Base-by-base conservation (phyloP, 345 rosid species). In the Linum usitatissimum region DNA sequence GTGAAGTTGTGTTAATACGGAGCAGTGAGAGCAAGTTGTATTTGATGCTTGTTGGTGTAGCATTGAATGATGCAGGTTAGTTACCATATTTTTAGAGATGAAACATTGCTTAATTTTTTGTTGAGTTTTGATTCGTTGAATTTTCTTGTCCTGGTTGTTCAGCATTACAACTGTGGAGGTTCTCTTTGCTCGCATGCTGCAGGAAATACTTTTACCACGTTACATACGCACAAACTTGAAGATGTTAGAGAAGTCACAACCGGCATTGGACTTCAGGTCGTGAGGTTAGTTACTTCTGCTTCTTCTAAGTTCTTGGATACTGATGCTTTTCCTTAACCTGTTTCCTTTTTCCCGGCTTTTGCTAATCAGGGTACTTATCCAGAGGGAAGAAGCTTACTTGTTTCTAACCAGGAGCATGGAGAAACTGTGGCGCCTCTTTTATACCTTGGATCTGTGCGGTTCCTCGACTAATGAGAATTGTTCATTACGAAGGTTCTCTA, bases 191-290 rank as follows among this genome's bases (percentile, higher is more conserved):
- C 67, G 45, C 64, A 30, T 67, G 23, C 70, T 79, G 72, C 85
- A 92, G 98, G 77, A 64, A 75, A 72, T 61, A 77, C 65, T 69
- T 65, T 87, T 68, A 88, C 84, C 74, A 76, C 87, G 70, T 78
- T 87, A 73, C 81, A 83, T 65, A 73, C 79, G 65, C 86, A 84
- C 77, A 79, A 62, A 64, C 71, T 81, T 64, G 88, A 80, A 64
- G 97, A 90, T 71, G 79, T 90, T 74, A 75, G 71, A 72, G 91
- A 84, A 67, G 80, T 87, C 67, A 63, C 79, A 53, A 76, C 87
- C 48, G 93, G 99, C 71, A 65, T 93, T 55, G 90, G 96, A 70
- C 90, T 90, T 78, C 99, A 86, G 76, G 73, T 86, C 73, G 71
- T 86, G 71, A 90, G 99, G 99, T 93, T 66, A 70, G 90, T 75